phyloP scores from a whole-genome alignment of 2,329 filamentous ascomycete genomes.

The Tolypocladium tundrense region DNA sequence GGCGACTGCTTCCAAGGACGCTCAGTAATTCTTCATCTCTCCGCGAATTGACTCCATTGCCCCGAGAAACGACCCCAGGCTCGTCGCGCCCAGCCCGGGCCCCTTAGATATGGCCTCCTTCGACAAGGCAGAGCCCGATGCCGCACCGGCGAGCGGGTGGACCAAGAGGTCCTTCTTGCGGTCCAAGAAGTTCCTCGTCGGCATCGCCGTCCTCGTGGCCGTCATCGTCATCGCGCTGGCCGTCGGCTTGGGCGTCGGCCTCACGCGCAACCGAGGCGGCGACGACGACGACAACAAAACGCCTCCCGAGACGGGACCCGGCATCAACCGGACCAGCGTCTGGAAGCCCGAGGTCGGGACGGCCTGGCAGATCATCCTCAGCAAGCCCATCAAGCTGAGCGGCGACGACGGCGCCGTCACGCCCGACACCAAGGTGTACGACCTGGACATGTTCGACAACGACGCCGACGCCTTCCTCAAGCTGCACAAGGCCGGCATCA shows the following conservation, averaged over 20 bases:
- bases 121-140: constrained; percentile 4
- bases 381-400: constrained; percentile 27
- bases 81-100: neutral
- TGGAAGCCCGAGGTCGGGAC: constrained; percentile 44
- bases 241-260: constrained; percentile 46
- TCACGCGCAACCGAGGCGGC: constrained; percentile 22
- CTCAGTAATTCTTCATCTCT: neutral
- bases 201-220: constrained; percentile 12
- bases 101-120: constrained; percentile 12
- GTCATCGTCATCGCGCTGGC: constrained; percentile 31
- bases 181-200: constrained; percentile 16
- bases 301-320: constrained; percentile 6
- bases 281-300: constrained; percentile 10
- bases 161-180: neutral
- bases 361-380: constrained; percentile 54
- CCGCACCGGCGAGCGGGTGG: neutral
- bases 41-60: neutral
- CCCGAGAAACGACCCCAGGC: neutral
- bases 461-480: constrained; percentile 32
- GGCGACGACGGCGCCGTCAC: constrained; percentile 23
- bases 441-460: constrained; percentile 47
- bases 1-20: neutral
- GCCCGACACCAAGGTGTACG: constrained; percentile 39
- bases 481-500: constrained; percentile 45
- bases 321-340: constrained; percentile 14